phyloP scores from a whole-genome alignment of 495 filamentous ascomycete genomes.

The Endocarpon pusillum region DNA sequence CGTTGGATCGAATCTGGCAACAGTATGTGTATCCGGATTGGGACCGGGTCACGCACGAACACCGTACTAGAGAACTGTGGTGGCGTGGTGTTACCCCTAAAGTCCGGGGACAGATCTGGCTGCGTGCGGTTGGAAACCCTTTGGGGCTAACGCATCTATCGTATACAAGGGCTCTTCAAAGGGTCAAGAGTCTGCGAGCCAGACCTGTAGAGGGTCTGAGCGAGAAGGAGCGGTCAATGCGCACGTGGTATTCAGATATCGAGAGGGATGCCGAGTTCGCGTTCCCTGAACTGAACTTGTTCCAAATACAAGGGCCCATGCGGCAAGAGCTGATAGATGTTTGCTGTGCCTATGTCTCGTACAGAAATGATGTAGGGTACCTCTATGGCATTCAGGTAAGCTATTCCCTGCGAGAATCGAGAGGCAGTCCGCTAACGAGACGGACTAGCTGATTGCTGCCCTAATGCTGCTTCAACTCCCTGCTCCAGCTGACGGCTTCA shows the following conservation, averaged over 20 bases:
- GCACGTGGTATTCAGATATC: constrained; percentile 53
- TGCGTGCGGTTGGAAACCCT: constrained; percentile 74
- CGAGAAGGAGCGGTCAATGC: constrained; percentile 30
- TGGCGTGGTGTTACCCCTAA: constrained; percentile 78
- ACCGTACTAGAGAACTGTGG: constrained; percentile 75
- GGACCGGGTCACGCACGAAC: constrained; percentile 55
- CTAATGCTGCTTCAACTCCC: constrained; percentile 74
- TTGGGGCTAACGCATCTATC: constrained; percentile 59
- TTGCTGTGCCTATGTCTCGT: constrained; percentile 79
- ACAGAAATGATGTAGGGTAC: constrained; percentile 85
- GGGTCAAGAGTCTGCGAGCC: constrained; percentile 49
- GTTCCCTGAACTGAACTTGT: constrained; percentile 71
- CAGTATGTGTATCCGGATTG: constrained; percentile 75
- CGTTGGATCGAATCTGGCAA: constrained; percentile 66
- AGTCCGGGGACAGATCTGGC: constrained; percentile 72
- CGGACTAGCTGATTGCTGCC: constrained; percentile 57
- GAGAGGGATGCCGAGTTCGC: constrained; percentile 49
- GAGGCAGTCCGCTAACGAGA: constrained; percentile 10
- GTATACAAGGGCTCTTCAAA: constrained; percentile 60
- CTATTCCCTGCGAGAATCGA: constrained; percentile 7
- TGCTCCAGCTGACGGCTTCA: constrained; percentile 53
- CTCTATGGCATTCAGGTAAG: constrained; percentile 69
- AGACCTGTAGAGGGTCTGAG: constrained; percentile 23
- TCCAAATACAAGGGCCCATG: constrained; percentile 61
- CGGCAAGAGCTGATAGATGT: constrained; percentile 63